Evolutionary conservation across 495 filamentous ascomycete species (phyloP).

Genomic region (Hyphodiscus hymeniophilus): DNA sequence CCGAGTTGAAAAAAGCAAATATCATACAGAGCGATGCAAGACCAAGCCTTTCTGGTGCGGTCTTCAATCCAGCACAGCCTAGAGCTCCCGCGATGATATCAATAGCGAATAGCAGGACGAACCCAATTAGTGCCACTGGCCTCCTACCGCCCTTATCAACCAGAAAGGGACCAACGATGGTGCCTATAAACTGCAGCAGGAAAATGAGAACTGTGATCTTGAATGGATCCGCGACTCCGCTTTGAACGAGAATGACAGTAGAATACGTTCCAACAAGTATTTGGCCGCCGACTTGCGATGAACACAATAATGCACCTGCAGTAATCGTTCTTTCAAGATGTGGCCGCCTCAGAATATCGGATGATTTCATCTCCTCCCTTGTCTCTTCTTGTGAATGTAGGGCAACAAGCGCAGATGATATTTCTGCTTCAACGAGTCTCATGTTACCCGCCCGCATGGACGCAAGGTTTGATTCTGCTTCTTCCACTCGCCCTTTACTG

Average conservation of each 20-base stretch:
- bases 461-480: conserved; percentile 23
- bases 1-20: neutral
- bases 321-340: neutral
- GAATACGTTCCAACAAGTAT: neutral
- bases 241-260: neutral
- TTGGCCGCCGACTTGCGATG: neutral
- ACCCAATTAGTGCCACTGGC: neutral
- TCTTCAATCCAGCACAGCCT: neutral
- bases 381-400: neutral
- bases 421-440: neutral
- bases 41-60: neutral
- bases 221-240: neutral
- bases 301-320: neutral
- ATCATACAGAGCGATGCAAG: neutral
- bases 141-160: neutral
- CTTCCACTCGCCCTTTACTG: conserved; percentile 34
- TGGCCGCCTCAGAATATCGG: neutral
- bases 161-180: neutral
- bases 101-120: neutral
- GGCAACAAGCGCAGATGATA: neutral
- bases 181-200: neutral
- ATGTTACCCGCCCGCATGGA: neutral
- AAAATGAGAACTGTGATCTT: neutral
- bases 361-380: neutral
- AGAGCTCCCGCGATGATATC: neutral